These are phyloP conservation scores for Cladosporium sp. DNA, from an alignment of 2,329 filamentous ascomycete genomes.

Conservation along the genomic window DNA sequence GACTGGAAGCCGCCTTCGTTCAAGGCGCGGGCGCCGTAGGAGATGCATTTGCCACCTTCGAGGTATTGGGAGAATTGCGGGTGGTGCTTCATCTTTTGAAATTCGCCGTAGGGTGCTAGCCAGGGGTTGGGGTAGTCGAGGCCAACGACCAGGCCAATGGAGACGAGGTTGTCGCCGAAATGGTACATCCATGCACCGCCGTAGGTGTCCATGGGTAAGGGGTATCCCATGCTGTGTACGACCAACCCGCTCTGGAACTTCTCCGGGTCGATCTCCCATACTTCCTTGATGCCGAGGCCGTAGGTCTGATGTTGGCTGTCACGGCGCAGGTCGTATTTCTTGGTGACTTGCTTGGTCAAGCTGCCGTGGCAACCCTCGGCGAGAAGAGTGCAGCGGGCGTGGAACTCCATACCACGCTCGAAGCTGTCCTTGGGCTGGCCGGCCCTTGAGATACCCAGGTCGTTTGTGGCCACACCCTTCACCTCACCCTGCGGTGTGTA, in stretches of 20 bases:
- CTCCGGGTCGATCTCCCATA: slow-evolving; percentile 92
- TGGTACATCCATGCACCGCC: slow-evolving; percentile 99
- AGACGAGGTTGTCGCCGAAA: slow-evolving; percentile 95
- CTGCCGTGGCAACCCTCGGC: slow-evolving; percentile 95
- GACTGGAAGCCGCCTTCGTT: slow-evolving; percentile 97
- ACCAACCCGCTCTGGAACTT: slow-evolving; percentile 88
- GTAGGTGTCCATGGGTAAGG: slow-evolving; percentile 82
- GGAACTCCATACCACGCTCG: slow-evolving; percentile 97
- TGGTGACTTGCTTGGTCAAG: slow-evolving; percentile 89
- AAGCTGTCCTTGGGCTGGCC: slow-evolving; percentile 87
- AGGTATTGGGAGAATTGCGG: slow-evolving; percentile 81
- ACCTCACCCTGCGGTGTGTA: slow-evolving; percentile 86
- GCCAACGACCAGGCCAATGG: slow-evolving; percentile 84
- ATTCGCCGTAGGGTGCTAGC: slow-evolving; percentile 92
- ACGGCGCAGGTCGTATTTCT: slow-evolving; percentile 84
- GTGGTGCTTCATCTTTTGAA: slow-evolving; percentile 98
- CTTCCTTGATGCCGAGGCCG: slow-evolving; percentile 88
- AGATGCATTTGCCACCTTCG: slow-evolving; percentile 97
- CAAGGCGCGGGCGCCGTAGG: slow-evolving; percentile 86
- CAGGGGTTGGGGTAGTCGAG: slow-evolving; percentile 96
- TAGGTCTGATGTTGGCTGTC: slow-evolving; percentile 96
- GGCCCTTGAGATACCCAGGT: slow-evolving; percentile 76
- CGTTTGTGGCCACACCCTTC: slow-evolving; percentile 91
- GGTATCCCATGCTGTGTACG: slow-evolving; percentile 89
- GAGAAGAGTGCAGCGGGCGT: slow-evolving; percentile 85